Evolutionary conservation across 1,139 yeast species (phyloP), one percentile per base, ranked within the genome.

Genomic region (Diutina pseudorugosa): DNA sequence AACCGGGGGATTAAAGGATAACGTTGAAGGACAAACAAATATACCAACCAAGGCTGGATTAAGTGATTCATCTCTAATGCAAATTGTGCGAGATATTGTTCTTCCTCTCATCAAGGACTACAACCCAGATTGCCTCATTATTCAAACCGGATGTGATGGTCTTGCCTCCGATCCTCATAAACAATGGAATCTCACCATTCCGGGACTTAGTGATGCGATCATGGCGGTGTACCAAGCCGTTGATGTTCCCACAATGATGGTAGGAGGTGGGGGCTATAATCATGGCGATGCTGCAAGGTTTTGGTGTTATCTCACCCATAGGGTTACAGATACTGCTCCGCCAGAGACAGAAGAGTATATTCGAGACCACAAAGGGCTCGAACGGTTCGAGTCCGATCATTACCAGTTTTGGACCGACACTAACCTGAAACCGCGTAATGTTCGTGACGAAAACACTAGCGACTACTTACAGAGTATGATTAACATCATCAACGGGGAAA

Each of bases 221-320:
- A 52, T 63, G 11, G 51, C 58, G 4, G 52, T 79, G 0, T 53
- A 81, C 2, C 57, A 62, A 1, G 27, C 49, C 2, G 52, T 70
- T 59, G 60, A 59, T 48, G 14, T 57, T 30, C 66, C 80, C 55
- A 57, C 65, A 0, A 59, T 85, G 52, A 57, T 85, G 7, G 68
- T 85, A 1, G 93, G 94, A 0, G 94, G 95, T 1, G 94, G 94
- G 0, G 94, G 95, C 0, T 85, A 85, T 61, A 80, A 83, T 57
- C 79, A 76, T 55, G 63, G 73, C 1, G 84, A 84, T 56, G 74
- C 80, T 23, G 83, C 91, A 0, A 74, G 86, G 54, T 79, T 83
- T 57, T 82, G 87, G 80, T 70, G 87, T 0, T 77, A 73, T 60
- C 58, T 83, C 11, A 82, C 89, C 0, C 75, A 69, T 56, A 60